Conservation (phyloP, 805 yeast genomes). For the Teunomyces atbi region DNA sequence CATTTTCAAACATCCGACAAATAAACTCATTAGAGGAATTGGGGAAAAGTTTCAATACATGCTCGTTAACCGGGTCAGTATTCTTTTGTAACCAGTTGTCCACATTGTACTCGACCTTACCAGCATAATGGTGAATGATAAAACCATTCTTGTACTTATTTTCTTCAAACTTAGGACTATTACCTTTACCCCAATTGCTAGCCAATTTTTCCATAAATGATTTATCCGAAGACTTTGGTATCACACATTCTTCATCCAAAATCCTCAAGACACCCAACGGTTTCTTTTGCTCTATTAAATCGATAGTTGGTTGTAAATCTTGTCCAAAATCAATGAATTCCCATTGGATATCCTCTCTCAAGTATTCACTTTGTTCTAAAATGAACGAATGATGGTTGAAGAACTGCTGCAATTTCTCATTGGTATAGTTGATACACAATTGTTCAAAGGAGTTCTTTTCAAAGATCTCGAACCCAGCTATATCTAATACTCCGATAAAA, state of each 20-base stretch:
- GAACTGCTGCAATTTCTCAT: conserved; percentile 59
- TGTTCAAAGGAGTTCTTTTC: conserved; percentile 59
- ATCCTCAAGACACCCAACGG: conserved; percentile 83
- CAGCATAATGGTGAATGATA: conserved; percentile 89
- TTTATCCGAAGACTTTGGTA: conserved; percentile 84
- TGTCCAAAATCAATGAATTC: conserved; percentile 89
- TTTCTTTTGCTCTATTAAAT: conserved; percentile 72
- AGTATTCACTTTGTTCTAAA: conserved; percentile 58
- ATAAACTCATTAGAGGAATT: conserved; percentile 59
- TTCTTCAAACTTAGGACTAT: conserved; percentile 57
- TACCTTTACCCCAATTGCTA: conserved; percentile 54
- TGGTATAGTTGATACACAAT: conserved; percentile 58
- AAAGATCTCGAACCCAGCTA: conserved; percentile 63
- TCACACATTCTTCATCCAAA: conserved; percentile 91
- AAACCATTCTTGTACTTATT: conserved; percentile 78
- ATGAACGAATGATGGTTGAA: conserved; percentile 63
- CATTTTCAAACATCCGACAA: conserved; percentile 49
- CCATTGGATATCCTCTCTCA: conserved; percentile 61
- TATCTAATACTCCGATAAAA: conserved; percentile 58
- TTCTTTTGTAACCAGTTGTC: conserved; percentile 94
- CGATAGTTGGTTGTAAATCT: conserved; percentile 92
- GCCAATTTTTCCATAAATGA: conserved; percentile 80
- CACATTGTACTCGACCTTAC: conserved; percentile 88
- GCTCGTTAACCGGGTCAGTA: conserved; percentile 86
- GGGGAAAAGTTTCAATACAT: conserved; percentile 59